Evolutionary conservation across 257 asterid species (phyloP).

Genomic region (Ehretia macrophylla): DNA sequence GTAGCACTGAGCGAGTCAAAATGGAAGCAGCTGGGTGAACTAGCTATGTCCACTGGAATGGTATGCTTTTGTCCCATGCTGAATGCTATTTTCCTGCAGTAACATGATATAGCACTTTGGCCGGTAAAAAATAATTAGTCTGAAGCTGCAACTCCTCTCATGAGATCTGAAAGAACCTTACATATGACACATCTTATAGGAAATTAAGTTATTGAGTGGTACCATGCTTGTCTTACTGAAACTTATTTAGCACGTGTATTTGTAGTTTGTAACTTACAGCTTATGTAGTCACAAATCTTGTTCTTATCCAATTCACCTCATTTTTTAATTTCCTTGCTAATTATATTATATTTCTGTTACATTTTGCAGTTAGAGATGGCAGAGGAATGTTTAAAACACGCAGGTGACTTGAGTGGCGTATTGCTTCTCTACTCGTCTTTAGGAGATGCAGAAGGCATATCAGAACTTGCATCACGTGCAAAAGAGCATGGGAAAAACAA

Average conservation of each 20-base stretch:
- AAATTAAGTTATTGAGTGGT: too few species aligned
- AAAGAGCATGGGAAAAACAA: conserved; percentile 89
- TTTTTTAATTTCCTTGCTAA: conserved; percentile 10
- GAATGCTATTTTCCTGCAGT: not conserved
- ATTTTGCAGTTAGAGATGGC: conserved; percentile 76
- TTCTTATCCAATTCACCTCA: not conserved
- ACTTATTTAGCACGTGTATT: too few species aligned
- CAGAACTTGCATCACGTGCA: conserved; percentile 69
- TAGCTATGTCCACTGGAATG: conserved; percentile 94
- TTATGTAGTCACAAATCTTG: not conserved
- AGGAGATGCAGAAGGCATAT: conserved; percentile 80
- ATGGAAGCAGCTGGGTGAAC: conserved; percentile 98
- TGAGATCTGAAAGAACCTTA: too few species aligned
- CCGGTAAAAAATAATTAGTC: too few species aligned
- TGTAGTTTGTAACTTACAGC: not conserved
- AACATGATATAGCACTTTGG: not conserved
- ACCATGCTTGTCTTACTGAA: too few species aligned
- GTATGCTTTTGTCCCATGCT: conserved; percentile 25
- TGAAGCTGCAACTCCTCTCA: too few species aligned
- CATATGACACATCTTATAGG: too few species aligned
- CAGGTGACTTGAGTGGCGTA: conserved; percentile 92
- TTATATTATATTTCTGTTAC: not conserved
- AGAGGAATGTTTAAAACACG: conserved; percentile 88
- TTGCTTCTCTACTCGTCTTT: conserved; percentile 79
- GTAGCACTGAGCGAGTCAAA: conserved; percentile 76